Conservation (phyloP, 2,329 filamentous ascomycete genomes). For the Chrysosporium queenslandicum region DNA sequence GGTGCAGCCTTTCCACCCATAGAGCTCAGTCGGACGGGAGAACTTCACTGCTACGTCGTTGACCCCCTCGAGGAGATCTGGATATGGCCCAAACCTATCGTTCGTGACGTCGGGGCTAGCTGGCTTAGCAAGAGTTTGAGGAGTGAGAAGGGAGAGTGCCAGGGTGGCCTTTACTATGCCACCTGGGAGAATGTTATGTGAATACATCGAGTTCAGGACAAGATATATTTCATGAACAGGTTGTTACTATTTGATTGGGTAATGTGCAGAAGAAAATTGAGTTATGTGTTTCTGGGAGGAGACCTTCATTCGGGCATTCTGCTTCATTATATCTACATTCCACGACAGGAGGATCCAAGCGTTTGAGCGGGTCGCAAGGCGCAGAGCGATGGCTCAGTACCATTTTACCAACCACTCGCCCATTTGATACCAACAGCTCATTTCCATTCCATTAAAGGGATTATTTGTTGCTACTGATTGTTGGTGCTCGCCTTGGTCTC, state of each 20-base stretch:
- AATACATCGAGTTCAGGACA: neutral
- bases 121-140: neutral
- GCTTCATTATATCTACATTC: neutral
- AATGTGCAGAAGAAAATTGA: neutral
- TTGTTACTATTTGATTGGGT: neutral
- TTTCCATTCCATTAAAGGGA: too few species aligned
- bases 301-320: neutral
- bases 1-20: conserved; percentile 4
- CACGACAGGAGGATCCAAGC: neutral
- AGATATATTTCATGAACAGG: neutral
- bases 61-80: neutral
- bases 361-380: neutral
- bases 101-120: neutral
- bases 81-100: neutral
- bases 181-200: neutral
- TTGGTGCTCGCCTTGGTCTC: neutral
- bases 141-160: neutral
- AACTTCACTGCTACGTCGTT: neutral
- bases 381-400: neutral
- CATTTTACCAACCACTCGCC: neutral
- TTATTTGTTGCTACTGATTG: neutral
- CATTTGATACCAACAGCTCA: neutral
- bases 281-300: neutral
- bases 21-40: neutral
- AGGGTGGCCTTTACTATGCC: neutral